These are phyloP conservation scores for Leccinum subgranulosum DNA, from an alignment of 768 basidiomycete species.

Conservation along the genomic window DNA sequence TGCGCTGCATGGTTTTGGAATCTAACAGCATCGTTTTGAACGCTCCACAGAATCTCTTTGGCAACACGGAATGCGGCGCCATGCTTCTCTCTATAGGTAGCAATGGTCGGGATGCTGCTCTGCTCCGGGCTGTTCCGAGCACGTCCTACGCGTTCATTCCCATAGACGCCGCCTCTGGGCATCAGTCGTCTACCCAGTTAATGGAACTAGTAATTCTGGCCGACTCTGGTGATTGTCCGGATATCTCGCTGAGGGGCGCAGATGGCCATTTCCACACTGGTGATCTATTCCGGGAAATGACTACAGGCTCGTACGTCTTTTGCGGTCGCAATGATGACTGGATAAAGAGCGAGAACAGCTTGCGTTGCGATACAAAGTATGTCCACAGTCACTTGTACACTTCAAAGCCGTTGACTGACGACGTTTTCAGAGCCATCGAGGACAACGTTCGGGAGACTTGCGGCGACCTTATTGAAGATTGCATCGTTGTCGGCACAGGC, in stretches of 20 bases:
- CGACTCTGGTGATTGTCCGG: constrained; percentile 68
- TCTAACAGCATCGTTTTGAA: constrained; percentile 20
- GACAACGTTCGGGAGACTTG: constrained; percentile 71
- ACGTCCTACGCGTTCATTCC: constrained; percentile 69
- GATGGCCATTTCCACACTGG: constrained; percentile 81
- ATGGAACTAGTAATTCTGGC: constrained; percentile 70
- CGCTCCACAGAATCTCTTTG: constrained; percentile 63
- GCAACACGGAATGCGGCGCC: constrained; percentile 76
- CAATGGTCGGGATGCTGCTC: constrained; percentile 45
- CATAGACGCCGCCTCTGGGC: constrained; percentile 42
- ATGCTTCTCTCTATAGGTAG: constrained; percentile 63
- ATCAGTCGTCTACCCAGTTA: constrained; percentile 54
- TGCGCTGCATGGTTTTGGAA: constrained; percentile 34
- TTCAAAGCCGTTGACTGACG: constrained; percentile 7
- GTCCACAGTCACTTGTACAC: constrained; percentile 11
- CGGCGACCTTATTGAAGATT: constrained; percentile 61
- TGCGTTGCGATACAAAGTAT: constrained; percentile 74
- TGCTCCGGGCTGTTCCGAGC: constrained; percentile 58
- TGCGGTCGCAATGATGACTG: constrained; percentile 80
- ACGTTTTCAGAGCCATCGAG: constrained; percentile 57
- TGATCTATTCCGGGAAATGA: constrained; percentile 69
- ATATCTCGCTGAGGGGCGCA: constrained; percentile 48
- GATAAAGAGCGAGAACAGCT: constrained; percentile 79
- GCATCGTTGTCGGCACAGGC: constrained; percentile 74
- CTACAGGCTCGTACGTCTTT: constrained; percentile 56